phyloP scores from a whole-genome alignment of 2,329 filamentous ascomycete species.

The Rosellinia necatrix region DNA sequence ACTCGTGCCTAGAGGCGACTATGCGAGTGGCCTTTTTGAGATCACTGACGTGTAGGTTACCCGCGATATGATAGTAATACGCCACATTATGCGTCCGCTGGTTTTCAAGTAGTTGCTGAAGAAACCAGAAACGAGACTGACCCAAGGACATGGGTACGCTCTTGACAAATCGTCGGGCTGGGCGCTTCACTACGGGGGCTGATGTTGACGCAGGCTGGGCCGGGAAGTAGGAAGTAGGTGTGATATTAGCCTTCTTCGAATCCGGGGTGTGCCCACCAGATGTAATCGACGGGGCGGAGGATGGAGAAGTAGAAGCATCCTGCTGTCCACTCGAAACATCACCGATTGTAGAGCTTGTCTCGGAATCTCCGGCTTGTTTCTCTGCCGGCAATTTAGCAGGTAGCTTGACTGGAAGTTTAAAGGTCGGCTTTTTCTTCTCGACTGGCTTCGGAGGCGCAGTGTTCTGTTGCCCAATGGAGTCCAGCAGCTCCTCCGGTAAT shows the following conservation, averaged over 20 bases:
- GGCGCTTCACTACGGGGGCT: neutral
- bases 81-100: constrained; percentile 48
- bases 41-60: constrained; percentile 37
- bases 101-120: constrained; percentile 42
- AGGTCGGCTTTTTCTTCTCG: no score
- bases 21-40: constrained; percentile 42
- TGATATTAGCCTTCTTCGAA: neutral
- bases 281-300: no score
- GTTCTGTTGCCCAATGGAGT: neutral
- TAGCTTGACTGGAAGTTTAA: no score
- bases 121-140: constrained; percentile 49
- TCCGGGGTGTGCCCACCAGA: no score
- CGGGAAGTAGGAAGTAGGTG: no score
- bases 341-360: no score
- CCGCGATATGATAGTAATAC: constrained; percentile 37
- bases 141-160: constrained; percentile 37
- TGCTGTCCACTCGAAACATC: no score
- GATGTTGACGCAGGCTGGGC: no score
- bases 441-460: no score
- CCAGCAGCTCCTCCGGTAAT: constrained; percentile 5
- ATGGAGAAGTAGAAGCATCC: no score
- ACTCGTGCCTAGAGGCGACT: constrained; percentile 41
- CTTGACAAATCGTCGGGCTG: constrained; percentile 35
- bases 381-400: no score
- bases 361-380: no score